Evolutionary conservation across 495 filamentous ascomycete species (phyloP), one percentile per base, ranked within the genome.

Genomic region (Penicillium simplicissimum): DNA sequence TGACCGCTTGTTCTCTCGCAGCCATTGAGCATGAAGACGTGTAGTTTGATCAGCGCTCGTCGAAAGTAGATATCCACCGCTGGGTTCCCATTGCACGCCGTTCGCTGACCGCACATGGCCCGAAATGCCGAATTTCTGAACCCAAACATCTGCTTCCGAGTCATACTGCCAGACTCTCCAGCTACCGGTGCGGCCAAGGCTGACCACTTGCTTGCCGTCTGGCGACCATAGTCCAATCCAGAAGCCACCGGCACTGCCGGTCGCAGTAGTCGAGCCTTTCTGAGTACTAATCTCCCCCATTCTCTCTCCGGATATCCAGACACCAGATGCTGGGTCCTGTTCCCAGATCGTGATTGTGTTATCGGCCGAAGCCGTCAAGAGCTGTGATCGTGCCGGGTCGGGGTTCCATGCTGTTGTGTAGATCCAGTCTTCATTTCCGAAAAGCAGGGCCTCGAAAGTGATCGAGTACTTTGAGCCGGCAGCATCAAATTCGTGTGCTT

Each of bases 341-440:
- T 92, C 87, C 95, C 95, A 99, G 52, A 98, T 88, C 0, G 92
- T 88, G 5, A 99, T 78, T 0, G 95, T 97, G 65, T 95, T 98
- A 72, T 99, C 95, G 15, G 94, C 95, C 14, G 95, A 98, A 2
- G 95, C 88, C 13, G 94, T 90, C 15, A 99, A 85, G 15, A 99
- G 85, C 65, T 89, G 91, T 17, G 88, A 81, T 56, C 78, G 81
- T 9, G 77, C 76, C 6, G 76, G 69, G 25, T 79, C 72, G 10
- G 83, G 82, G 34, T 82, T 81, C 95, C 95, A 99, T 38, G 79
- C 78, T 0, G 90, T 84, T 55, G 90, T 93, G 70, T 96, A 97
- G 25, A 99, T 91, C 95, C 95, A 99, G 67, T 99, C 95, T 66
- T 99, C 95, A 67, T 98, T 96, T 19, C 96, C 95, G 25, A 98